These are phyloP conservation scores for Clitopilus passeckerianus DNA, from an alignment of 768 basidiomycete species.

Conservation along the genomic window DNA sequence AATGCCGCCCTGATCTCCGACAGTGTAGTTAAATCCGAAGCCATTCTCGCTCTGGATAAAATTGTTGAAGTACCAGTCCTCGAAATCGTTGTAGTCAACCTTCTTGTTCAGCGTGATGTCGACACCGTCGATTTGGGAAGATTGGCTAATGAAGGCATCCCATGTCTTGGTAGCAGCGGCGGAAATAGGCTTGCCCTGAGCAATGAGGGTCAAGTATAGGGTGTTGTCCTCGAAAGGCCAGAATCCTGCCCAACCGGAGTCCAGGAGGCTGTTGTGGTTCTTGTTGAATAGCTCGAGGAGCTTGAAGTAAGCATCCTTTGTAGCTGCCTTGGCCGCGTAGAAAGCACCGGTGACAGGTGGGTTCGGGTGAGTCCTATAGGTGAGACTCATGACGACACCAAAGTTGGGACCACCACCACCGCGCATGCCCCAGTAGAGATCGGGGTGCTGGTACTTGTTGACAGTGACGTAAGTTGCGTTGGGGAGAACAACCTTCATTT, in stretches of 20 bases:
- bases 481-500: slow-evolving; percentile 36
- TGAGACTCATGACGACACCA: slow-evolving; percentile 13
- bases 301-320: too few relatives aligned
- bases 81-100: background rate
- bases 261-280: too few relatives aligned
- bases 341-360: background rate
- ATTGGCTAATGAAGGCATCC: background rate
- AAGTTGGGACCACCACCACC: slow-evolving; percentile 37
- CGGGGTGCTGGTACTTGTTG: slow-evolving; percentile 30
- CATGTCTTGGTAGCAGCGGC: background rate
- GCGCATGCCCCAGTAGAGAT: slow-evolving; percentile 44
- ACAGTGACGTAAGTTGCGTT: slow-evolving; percentile 27
- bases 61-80: background rate
- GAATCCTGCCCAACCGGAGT: too few relatives aligned
- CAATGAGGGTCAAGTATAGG: too few relatives aligned
- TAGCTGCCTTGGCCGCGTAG: too few relatives aligned
- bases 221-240: too few relatives aligned
- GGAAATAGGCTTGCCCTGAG: too few relatives aligned
- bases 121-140: background rate
- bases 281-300: too few relatives aligned
- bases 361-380: slow-evolving; percentile 2
- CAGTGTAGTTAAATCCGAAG: background rate
- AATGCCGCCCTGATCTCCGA: slow-evolving; percentile 1
- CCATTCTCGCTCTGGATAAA: background rate
- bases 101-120: background rate